Conservation (phyloP, 2,329 filamentous ascomycete species). For the Aspergillus sp. region DNA sequence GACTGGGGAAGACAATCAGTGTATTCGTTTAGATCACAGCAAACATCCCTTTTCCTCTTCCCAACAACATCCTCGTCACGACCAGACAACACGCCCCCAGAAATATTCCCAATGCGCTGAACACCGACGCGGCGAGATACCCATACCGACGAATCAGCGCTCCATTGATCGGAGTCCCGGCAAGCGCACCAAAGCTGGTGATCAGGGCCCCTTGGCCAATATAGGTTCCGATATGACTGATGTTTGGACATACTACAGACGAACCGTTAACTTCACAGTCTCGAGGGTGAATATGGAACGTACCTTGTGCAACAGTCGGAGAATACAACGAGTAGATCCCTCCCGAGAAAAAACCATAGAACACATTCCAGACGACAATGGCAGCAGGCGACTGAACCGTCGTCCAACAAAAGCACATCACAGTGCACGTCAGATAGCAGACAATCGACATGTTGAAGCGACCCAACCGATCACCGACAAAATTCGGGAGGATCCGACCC, state of each 20-base stretch:
- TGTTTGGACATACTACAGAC: background rate
- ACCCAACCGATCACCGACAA: conserved; percentile 31
- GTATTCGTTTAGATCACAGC: background rate
- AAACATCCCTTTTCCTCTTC: background rate
- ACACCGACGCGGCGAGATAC: background rate
- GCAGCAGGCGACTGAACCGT: conserved; percentile 20
- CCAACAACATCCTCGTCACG: background rate
- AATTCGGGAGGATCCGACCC: conserved; percentile 35
- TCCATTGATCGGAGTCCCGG: conserved; percentile 1
- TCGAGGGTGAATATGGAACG: background rate
- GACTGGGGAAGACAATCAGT: no score
- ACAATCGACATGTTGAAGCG: conserved; percentile 15
- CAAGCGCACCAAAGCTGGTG: background rate
- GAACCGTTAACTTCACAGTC: background rate
- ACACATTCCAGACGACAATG: conserved; percentile 29
- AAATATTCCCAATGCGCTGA: background rate
- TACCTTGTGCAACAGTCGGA: background rate
- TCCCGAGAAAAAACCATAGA: conserved; percentile 36
- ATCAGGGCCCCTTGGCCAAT: background rate
- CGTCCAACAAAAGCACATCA: conserved; percentile 32
- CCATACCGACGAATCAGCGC: background rate
- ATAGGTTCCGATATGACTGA: conserved; percentile 1
- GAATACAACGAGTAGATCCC: conserved; percentile 27
- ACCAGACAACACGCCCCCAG: background rate
- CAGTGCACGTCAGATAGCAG: conserved; percentile 23